A percentile compares a stretch with the other conserved stretches of the same genome.
Evolutionary conservation across 1,284 basidiomycete genomes (phyloP).

Genomic region (Trametes versicolor): DNA sequence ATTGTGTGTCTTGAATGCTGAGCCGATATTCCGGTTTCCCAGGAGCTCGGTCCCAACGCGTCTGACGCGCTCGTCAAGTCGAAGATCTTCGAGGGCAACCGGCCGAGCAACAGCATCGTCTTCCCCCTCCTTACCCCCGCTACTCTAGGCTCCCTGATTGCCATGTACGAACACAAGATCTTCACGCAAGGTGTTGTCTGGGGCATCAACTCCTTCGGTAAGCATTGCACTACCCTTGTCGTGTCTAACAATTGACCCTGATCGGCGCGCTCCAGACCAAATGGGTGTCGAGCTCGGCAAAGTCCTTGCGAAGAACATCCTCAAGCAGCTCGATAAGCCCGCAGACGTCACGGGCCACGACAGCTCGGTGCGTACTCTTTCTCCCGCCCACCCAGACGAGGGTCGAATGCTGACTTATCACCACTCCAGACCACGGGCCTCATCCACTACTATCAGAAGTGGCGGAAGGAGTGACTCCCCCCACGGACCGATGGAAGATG

Average conservation of each 20-base stretch:
- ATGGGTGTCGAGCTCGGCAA: conserved; percentile 98
- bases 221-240: conserved; percentile 31
- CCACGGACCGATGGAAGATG: not conserved
- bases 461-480: conserved; percentile 75
- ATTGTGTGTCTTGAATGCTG: not conserved
- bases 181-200: conserved; percentile 97
- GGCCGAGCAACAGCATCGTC: conserved; percentile 96
- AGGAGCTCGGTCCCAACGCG: conserved; percentile 81
- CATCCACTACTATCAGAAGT: conserved; percentile 94
- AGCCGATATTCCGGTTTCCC: conserved; percentile 38
- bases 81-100: conserved; percentile 98
- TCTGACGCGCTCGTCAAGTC: conserved; percentile 92
- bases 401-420: conserved; percentile 23
- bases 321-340: conserved; percentile 86
- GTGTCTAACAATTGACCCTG: not conserved
- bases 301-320: conserved; percentile 95
- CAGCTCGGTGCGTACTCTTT: conserved; percentile 73
- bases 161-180: conserved; percentile 99
- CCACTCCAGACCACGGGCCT: conserved; percentile 83
- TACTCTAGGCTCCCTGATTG: conserved; percentile 88
- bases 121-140: conserved; percentile 94
- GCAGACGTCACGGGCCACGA: conserved; percentile 92
- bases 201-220: conserved; percentile 98
- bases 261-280: conserved; percentile 64
- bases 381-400: conserved; percentile 1